Evolutionary conservation across 257 asterid genomes (phyloP).

Genomic region (Solanum neorickii): DNA sequence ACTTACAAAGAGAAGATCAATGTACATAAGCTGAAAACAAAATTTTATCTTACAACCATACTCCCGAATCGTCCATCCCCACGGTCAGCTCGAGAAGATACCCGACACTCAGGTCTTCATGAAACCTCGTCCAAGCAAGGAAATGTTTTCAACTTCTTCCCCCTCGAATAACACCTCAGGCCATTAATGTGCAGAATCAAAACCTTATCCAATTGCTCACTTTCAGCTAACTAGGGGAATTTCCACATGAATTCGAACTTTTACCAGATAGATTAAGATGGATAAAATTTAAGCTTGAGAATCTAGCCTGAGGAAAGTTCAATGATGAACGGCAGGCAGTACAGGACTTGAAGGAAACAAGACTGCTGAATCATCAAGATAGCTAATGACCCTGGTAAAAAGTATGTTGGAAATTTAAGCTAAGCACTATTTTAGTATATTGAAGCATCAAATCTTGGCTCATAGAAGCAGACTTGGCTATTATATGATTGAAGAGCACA

Average conservation of each 20-base stretch:
- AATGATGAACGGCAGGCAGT: background rate
- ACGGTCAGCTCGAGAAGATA: background rate
- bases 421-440: constrained; percentile 22
- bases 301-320: background rate
- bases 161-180: background rate
- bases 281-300: background rate
- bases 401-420: background rate
- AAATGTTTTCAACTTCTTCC: background rate
- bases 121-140: background rate
- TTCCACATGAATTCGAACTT: background rate
- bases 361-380: background rate
- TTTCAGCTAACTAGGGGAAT: background rate
- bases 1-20: background rate
- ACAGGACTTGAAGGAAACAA: background rate
- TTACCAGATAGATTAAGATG: background rate
- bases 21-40: constrained; percentile 7
- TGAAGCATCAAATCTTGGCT: constrained; percentile 92
- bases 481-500: constrained; percentile 84
- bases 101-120: background rate
- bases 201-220: background rate
- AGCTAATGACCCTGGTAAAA: background rate
- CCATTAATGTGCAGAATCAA: background rate
- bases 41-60: constrained; percentile 5
- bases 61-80: background rate
- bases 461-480: constrained; percentile 95